phyloP scores from a whole-genome alignment of 768 basidiomycete species.

The Hydnomerulius pinastri region DNA sequence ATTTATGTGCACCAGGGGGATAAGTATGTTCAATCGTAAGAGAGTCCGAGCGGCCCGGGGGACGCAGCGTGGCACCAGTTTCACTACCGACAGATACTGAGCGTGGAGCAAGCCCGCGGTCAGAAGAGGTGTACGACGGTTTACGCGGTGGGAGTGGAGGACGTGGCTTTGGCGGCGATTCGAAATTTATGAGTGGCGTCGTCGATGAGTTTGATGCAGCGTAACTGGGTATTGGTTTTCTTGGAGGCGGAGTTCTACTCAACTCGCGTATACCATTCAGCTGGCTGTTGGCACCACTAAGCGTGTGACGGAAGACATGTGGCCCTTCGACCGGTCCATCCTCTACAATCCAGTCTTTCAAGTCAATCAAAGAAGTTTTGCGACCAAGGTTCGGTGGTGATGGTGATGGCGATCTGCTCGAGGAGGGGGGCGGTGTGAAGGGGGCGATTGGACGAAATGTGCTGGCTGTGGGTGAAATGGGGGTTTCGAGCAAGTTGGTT shows the following conservation, averaged over 20 bases:
- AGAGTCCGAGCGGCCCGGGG: slow-evolving; percentile 45
- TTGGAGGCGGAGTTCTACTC: slow-evolving; percentile 26
- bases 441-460: slow-evolving; percentile 45
- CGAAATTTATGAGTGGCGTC: slow-evolving; percentile 57
- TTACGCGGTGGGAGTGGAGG: slow-evolving; percentile 72
- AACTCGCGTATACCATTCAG: slow-evolving; percentile 20
- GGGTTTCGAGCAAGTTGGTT: slow-evolving; percentile 46
- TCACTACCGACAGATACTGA: slow-evolving; percentile 18
- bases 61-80: slow-evolving; percentile 18
- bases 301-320: slow-evolving; percentile 12
- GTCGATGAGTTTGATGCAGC: slow-evolving; percentile 15
- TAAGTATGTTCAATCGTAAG: slow-evolving; percentile 62
- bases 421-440: slow-evolving; percentile 28
- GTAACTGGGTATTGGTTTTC: slow-evolving; percentile 6
- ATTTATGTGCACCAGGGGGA: slow-evolving; percentile 43
- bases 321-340: slow-evolving; percentile 45
- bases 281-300: slow-evolving; percentile 8
- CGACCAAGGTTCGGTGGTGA: slow-evolving; percentile 44
- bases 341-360: slow-evolving; percentile 74
- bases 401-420: slow-evolving; percentile 38
- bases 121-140: slow-evolving; percentile 52
- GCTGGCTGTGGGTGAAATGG: slow-evolving; percentile 49
- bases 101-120: slow-evolving; percentile 37
- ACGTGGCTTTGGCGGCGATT: slow-evolving; percentile 48
- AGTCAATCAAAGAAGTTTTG: slow-evolving; percentile 67